These are phyloP conservation scores for Amphichorda felina DNA, from an alignment of 2,329 filamentous ascomycete species.

Conservation along the genomic window DNA sequence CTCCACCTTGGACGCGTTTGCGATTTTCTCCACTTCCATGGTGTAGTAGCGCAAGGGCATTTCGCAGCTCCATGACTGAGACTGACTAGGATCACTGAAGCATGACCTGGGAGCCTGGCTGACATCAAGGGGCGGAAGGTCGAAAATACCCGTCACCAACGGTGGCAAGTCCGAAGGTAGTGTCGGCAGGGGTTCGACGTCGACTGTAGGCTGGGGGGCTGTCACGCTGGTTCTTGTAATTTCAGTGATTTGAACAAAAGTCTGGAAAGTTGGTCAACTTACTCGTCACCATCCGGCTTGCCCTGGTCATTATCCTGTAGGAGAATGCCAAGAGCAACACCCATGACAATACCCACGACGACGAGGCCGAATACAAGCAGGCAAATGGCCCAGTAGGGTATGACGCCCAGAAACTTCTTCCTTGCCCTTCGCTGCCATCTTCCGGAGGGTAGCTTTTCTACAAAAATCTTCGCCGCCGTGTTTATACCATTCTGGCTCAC, in stretches of 20 bases:
- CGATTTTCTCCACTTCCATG: conserved; percentile 24
- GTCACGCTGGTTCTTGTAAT: not conserved
- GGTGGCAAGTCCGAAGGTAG: conserved; percentile 36
- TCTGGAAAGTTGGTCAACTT: conserved; percentile 5
- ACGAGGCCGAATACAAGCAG: conserved; percentile 35
- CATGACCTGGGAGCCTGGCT: conserved; percentile 41
- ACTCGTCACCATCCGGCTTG: conserved; percentile 11
- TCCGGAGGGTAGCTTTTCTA: not conserved
- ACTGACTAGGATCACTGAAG: conserved; percentile 40
- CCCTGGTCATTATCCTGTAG: conserved; percentile 6
- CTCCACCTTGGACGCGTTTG: conserved; percentile 12
- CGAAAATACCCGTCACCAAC: conserved; percentile 42
- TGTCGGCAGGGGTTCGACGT: conserved; percentile 38
- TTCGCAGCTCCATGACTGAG: conserved; percentile 52
- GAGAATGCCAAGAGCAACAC: conserved; percentile 30
- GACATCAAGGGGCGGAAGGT: conserved; percentile 40
- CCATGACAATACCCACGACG: conserved; percentile 42
- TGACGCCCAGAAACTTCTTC: conserved; percentile 43
- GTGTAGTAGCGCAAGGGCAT: conserved; percentile 32
- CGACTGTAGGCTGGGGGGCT: conserved; percentile 23
- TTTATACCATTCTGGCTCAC: too few species aligned
- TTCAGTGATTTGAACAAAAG: not conserved
- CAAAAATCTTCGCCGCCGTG: not conserved
- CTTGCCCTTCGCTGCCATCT: conserved; percentile 43
- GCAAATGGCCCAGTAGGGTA: conserved; percentile 51